phyloP scores from a whole-genome alignment of 345 rosid genomes.

The Microcos paniculata region DNA sequence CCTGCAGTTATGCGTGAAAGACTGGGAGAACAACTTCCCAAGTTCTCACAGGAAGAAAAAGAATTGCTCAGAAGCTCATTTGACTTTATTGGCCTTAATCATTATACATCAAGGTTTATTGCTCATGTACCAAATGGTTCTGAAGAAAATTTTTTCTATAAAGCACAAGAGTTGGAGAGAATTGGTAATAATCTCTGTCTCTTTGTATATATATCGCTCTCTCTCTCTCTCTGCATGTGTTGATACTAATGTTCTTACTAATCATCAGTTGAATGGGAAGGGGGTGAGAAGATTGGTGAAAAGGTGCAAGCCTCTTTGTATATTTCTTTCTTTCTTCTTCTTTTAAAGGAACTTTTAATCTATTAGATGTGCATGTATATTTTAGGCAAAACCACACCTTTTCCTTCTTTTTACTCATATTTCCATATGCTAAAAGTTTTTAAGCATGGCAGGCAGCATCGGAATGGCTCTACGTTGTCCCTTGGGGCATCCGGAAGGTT shows the following conservation, averaged over 20 bases:
- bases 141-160: constrained; percentile 50
- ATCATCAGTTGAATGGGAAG: constrained; percentile 65
- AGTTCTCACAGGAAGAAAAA: constrained; percentile 55
- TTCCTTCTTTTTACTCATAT: background rate
- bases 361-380: constrained; percentile 9
- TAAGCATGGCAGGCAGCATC: constrained; percentile 76
- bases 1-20: constrained; percentile 51
- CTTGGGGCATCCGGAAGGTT: constrained; percentile 83
- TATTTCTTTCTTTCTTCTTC: too few relatives aligned
- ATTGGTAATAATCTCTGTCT: constrained; percentile 39
- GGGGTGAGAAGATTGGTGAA: constrained; percentile 76
- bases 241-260: constrained; percentile 15
- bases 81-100: constrained; percentile 88
- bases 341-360: background rate
- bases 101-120: constrained; percentile 80
- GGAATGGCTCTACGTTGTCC: constrained; percentile 85
- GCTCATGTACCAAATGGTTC: constrained; percentile 43
- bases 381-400: background rate
- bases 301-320: too few relatives aligned
- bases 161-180: constrained; percentile 64
- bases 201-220: background rate
- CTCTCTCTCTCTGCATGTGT: background rate
- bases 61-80: constrained; percentile 52
- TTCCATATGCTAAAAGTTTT: constrained; percentile 22
- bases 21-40: constrained; percentile 58